phyloP scores from a whole-genome alignment of 805 yeast genomes.

The Jamesozyma rosinii region DNA sequence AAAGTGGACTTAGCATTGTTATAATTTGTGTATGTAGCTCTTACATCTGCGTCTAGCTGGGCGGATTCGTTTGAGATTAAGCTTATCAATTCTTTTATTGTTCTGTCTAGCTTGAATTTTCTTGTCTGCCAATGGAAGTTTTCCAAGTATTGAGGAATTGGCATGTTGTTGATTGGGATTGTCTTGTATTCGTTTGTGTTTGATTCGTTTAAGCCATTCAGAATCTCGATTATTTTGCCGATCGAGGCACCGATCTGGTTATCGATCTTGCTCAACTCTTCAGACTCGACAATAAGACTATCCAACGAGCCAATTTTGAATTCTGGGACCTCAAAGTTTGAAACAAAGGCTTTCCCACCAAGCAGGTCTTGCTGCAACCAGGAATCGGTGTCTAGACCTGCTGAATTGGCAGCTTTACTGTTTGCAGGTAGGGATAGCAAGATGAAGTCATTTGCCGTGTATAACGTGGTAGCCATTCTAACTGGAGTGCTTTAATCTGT shows the following conservation, averaged over 20 bases:
- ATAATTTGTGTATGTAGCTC: constrained; percentile 63
- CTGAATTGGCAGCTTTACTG: constrained; percentile 44
- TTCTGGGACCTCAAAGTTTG: constrained; percentile 57
- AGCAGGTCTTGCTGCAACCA: constrained; percentile 51
- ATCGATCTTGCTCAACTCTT: constrained; percentile 78
- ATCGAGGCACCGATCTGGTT: constrained; percentile 63
- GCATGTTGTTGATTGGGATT: constrained; percentile 44
- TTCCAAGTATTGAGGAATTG: constrained; percentile 52
- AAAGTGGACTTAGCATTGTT: constrained; percentile 75
- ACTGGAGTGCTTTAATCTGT: too few species aligned
- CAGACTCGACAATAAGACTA: constrained; percentile 80
- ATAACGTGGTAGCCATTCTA: constrained; percentile 26
- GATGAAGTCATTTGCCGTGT: constrained; percentile 31
- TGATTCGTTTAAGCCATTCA: constrained; percentile 39
- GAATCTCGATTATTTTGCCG: constrained; percentile 66
- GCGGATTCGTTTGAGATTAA: constrained; percentile 67
- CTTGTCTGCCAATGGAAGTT: constrained; percentile 80
- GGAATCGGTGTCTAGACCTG: constrained; percentile 32
- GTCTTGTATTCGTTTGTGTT: constrained; percentile 41
- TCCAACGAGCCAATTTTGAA: constrained; percentile 95
- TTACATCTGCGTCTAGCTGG: constrained; percentile 77
- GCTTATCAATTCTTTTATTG: constrained; percentile 66
- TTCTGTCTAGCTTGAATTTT: constrained; percentile 75
- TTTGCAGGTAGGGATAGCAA: constrained; percentile 48
- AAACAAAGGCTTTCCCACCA: constrained; percentile 50